Conservation (phyloP, 2,329 filamentous ascomycete genomes). For the Harringtonia lauricola region DNA sequence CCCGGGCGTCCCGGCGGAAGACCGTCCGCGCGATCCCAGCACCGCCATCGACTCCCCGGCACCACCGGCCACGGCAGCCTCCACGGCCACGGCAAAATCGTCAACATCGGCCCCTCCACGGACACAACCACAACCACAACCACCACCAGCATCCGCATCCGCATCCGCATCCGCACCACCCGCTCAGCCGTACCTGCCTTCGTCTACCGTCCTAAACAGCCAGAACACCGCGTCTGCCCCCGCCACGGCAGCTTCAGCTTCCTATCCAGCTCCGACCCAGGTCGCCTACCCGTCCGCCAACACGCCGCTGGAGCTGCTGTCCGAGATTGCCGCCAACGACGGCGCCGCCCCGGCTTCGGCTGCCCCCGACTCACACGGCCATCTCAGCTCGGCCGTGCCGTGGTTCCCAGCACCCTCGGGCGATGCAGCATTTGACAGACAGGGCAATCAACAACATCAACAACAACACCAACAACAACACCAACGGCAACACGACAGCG, state of each 20-base stretch:
- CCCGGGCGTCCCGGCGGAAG: not conserved
- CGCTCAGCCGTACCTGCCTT: not conserved
- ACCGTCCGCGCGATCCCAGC: not conserved
- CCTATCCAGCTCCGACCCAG: not conserved
- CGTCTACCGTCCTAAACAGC: conserved; percentile 7
- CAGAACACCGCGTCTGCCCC: conserved; percentile 7
- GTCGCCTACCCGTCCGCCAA: conserved; percentile 24
- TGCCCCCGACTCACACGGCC: no score
- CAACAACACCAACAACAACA: conserved; percentile 4
- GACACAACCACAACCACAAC: no score
- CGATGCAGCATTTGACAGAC: no score
- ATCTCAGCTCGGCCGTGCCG: no score
- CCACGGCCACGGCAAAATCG: no score
- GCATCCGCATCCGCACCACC: not conserved
- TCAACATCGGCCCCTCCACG: no score
- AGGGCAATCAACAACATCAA: conserved; percentile 6
- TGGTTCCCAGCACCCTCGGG: no score
- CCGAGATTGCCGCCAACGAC: conserved; percentile 42
- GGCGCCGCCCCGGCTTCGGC: conserved; percentile 13
- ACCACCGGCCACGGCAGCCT: no score
- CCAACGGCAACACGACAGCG: not conserved
- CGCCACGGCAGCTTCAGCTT: not conserved
- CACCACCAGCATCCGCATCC: not conserved
- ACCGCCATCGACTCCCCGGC: no score
- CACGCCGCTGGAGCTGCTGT: conserved; percentile 44